Evolutionary conservation across 1,284 basidiomycete genomes (phyloP), one percentile per base, ranked within the genome.

Genomic region (Ceratobasidium theobromae): DNA sequence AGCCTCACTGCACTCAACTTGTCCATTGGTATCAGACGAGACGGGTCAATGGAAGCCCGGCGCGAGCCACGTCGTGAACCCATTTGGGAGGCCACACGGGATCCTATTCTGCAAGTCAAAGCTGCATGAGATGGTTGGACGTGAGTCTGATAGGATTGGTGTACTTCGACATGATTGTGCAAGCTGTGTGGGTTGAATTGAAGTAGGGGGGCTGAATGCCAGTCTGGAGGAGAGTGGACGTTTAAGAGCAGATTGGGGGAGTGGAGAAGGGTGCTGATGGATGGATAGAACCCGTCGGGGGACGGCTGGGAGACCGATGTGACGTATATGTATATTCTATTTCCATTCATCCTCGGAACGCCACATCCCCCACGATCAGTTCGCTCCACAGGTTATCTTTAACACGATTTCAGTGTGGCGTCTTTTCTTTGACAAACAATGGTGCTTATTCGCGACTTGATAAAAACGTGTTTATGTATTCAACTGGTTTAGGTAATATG

Each of bases 11-110:
- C 66, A 76, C 75, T 69, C 72, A 89, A 64, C 89, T 85, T 90
- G 82, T 89, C 86, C 86, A 91, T 91, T 48, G 84, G 87, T 64
- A 90, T 72, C 65, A 91, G 82, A 75, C 82, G 82, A 71, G 82
- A 82, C 62, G 88, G 88, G 74, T 91, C 89, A 73, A 91, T 91
- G 53, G 88, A 90, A 2, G 79, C 79, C 54, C 86, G 80, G 67
- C 88, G 80, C 35, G 86, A 87, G 68, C 60, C 28, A 18, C 57
- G 57, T n/a, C 57, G 57, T 21, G 57, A 62, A 48, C 32, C 60
- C 18, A 14, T 8, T 27, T n/a, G 8, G 12, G 43, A 45, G 43
- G 5, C 18, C 35, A 38, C 16, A 8, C 35, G 6, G 16, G 43
- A 64, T 8, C 49, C 60, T 51, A 27, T 21, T 21, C 12, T 14